A percentile compares a stretch with the other conserved stretches of the same genome.
These are phyloP conservation scores for Verticillium nubilum DNA, from an alignment of 2,329 filamentous ascomycete species.

Conservation along the genomic window DNA sequence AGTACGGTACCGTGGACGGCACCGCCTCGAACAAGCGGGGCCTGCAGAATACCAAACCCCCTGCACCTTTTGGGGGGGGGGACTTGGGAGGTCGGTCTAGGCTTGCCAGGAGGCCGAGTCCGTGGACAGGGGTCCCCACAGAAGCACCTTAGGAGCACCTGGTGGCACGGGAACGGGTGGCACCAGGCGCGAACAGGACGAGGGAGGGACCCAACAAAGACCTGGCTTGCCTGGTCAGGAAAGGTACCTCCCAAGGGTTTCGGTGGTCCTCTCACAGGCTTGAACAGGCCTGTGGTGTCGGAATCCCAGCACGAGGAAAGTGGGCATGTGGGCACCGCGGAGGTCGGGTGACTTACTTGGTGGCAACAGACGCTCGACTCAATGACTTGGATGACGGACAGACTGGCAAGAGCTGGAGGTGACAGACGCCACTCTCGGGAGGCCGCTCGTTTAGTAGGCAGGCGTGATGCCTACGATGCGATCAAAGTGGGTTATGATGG, in stretches of 20 bases:
- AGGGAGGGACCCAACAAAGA: not conserved
- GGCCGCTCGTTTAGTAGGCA: not conserved
- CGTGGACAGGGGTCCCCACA: slow-evolving; percentile 11
- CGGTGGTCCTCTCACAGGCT: not conserved
- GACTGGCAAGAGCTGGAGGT: not conserved
- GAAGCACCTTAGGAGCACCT: slow-evolving; percentile 1
- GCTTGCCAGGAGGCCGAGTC: not conserved
- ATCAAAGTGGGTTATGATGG: not conserved
- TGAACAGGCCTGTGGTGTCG: not conserved
- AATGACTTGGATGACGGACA: not conserved
- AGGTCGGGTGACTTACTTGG: not conserved
- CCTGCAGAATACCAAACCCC: slow-evolving; percentile 6
- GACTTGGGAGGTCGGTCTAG: not conserved
- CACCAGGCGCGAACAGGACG: slow-evolving; percentile 4
- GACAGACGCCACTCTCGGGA: not conserved
- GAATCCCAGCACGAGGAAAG: not conserved
- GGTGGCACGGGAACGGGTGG: slow-evolving; percentile 2
- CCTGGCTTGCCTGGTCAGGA: no score
- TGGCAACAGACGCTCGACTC: not conserved
- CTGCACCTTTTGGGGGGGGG: not conserved
- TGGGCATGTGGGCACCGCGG: not conserved
- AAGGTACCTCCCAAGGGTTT: not conserved
- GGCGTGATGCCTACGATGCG: not conserved
- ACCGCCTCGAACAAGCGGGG: slow-evolving; percentile 7
- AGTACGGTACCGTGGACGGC: slow-evolving; percentile 4